Base-by-base conservation (phyloP, 352 stramenopile genomes). In the Hyaloperonospora brassicae region DNA sequence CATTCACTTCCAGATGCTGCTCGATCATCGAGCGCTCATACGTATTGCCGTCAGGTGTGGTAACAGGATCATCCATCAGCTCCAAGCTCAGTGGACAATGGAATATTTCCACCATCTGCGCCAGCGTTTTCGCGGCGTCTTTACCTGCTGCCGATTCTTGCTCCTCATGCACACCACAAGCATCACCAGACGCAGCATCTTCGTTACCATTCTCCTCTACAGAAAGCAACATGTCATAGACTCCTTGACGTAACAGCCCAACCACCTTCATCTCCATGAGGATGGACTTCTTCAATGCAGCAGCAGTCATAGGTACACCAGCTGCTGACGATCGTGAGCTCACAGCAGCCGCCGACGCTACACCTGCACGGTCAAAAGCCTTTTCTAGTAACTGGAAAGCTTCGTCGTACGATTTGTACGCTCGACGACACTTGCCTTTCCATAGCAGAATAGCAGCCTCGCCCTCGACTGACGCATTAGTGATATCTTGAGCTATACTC, bases 1-100 rank as follows among this genome's bases (percentile, higher is more conserved):
- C 79, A 54, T 89, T 89, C 6, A 86, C 64, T 36, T 78, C 70
- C 10, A 89, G 58, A 46, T 89, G 79, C 22, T 73, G 69, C 46
- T 89, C 76, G 36, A 89, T 89, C 79, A 89, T 87, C 1, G 76
- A 70, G 31, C 79, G 79, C 36, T 89, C 79, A 55, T 86, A 89
- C 40, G 79, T 84, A 55, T 85, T 77, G n/a, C 79, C 79, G 14
- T 79, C 79, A 2, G 79, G 76, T 2, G 76, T 86, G 40, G 80
- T 86, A 2, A 89, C 79, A 1, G 79, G 79, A 45, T 89, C 76
- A 31, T 85, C 64, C 79, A 89, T 89, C n/a, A 83, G 41, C 52
- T 89, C 79, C 23, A 89, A 66, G 41, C 79, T 89, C 57, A 89
- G 38, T 10, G 79, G 79, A 31, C 79, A 89, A 35, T 79, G 73